Evolutionary conservation across 2,329 filamentous ascomycete genomes (phyloP).

Genomic region (Zymoseptoria passerinii): DNA sequence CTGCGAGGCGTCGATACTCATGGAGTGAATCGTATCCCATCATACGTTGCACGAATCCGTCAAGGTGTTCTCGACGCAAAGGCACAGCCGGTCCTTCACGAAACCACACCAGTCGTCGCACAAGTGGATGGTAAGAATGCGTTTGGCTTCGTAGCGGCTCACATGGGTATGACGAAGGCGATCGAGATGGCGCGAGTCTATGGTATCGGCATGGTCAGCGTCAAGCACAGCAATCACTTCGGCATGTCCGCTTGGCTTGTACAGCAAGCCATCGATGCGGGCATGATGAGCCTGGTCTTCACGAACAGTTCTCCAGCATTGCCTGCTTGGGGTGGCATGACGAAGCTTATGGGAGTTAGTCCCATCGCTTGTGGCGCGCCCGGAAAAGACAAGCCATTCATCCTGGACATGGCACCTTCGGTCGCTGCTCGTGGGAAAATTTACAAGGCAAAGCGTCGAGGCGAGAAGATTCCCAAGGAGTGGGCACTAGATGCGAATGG

Average conservation of each 20-base stretch:
- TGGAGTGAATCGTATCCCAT: conserved; percentile 68
- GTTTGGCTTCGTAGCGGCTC: conserved; percentile 67
- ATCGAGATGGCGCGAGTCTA: conserved; percentile 56
- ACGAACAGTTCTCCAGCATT: conserved; percentile 60
- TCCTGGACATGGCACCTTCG: conserved; percentile 66
- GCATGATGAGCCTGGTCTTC: conserved; percentile 54
- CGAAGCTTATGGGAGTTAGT: conserved; percentile 63
- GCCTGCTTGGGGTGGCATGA: conserved; percentile 60
- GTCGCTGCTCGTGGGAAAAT: conserved; percentile 65
- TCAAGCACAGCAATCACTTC: conserved; percentile 74
- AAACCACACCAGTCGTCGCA: conserved; percentile 62
- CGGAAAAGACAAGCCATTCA: conserved; percentile 53
- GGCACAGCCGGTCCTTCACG: conserved; percentile 50
- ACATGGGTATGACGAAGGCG: conserved; percentile 57
- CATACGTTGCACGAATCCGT: conserved; percentile 65
- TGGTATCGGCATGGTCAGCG: conserved; percentile 67
- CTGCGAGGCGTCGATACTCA: conserved; percentile 73
- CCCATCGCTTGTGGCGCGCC: conserved; percentile 71
- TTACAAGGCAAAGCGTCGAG: conserved; percentile 59
- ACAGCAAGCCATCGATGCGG: conserved; percentile 64
- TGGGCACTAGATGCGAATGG: conserved; percentile 72
- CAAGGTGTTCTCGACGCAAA: conserved; percentile 57
- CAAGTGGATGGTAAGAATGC: conserved; percentile 61
- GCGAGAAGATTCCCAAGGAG: conserved; percentile 60
- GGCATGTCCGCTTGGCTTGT: conserved; percentile 78